These are phyloP conservation scores for Nakazawaea populi DNA, from an alignment of 805 yeast genomes.

Conservation along the genomic window DNA sequence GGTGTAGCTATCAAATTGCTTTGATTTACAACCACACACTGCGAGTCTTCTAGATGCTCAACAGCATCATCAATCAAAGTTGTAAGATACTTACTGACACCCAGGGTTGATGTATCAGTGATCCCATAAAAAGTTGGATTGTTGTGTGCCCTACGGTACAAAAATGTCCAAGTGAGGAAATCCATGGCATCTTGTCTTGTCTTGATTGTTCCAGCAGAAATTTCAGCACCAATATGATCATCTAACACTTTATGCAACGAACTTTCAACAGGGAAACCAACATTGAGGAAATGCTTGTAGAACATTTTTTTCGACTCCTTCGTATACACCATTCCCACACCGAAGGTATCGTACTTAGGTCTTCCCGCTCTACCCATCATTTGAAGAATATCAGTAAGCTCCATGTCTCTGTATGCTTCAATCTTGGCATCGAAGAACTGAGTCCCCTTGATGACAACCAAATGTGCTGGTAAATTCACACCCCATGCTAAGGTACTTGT, in stretches of 20 bases:
- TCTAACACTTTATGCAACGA: conserved; percentile 73
- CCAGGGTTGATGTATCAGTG: conserved; percentile 51
- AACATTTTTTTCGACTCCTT: conserved; percentile 70
- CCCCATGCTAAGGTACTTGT: conserved; percentile 89
- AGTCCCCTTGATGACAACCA: conserved; percentile 75
- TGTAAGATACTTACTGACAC: conserved; percentile 53
- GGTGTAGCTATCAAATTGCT: conserved; percentile 61
- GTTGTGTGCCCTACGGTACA: conserved; percentile 67
- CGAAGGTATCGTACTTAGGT: conserved; percentile 75
- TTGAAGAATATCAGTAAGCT: conserved; percentile 72
- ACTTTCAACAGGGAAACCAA: conserved; percentile 81
- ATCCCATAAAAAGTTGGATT: conserved; percentile 75
- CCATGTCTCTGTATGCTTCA: conserved; percentile 75
- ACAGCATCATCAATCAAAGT: conserved; percentile 65
- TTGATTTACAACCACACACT: conserved; percentile 56
- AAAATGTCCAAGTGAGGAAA: conserved; percentile 70
- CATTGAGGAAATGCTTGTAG: conserved; percentile 71
- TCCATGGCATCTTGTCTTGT: conserved; percentile 68
- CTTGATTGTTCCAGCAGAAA: conserved; percentile 60
- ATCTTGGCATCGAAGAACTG: conserved; percentile 57
- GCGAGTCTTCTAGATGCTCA: conserved; percentile 61
- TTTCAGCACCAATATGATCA: conserved; percentile 78
- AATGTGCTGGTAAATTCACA: conserved; percentile 75
- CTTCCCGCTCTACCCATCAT: conserved; percentile 88
- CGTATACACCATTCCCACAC: conserved; percentile 72